These are phyloP conservation scores for Penicillium frequentans DNA, from an alignment of 2,329 filamentous ascomycete species.

Conservation along the genomic window DNA sequence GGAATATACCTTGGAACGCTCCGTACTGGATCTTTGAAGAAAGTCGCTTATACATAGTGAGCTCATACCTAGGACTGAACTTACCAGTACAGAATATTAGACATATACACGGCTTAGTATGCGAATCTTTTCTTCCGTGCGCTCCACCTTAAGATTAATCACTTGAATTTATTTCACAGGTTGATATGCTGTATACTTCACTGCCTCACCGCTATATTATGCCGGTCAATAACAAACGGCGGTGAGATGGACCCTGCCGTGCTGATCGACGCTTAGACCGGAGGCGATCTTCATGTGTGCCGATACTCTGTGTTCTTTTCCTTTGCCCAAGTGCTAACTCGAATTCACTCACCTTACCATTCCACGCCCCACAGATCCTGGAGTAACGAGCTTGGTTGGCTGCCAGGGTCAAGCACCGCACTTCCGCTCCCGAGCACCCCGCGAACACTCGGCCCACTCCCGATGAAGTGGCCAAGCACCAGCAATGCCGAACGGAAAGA, in stretches of 20 bases:
- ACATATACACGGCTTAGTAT: too few relatives aligned
- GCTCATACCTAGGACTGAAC: too few relatives aligned
- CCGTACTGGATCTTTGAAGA: too few relatives aligned
- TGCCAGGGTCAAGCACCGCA: neutral
- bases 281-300: constrained; percentile 5
- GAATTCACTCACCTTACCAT: neutral
- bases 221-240: neutral
- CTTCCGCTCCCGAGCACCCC: constrained; percentile 6
- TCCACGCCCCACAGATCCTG: neutral
- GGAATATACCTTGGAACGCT: neutral
- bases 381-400: neutral
- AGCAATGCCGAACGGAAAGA: constrained; percentile 53
- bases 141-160: too few relatives aligned
- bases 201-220: neutral
- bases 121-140: too few relatives aligned
- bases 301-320: neutral
- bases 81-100: too few relatives aligned
- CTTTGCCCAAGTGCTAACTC: neutral
- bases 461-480: constrained; percentile 27
- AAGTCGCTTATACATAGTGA: too few relatives aligned
- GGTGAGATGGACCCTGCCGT: constrained; percentile 6
- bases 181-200: neutral
- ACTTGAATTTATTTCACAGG: too few relatives aligned
- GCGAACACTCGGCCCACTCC: constrained; percentile 10
- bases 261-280: constrained; percentile 9